A percentile compares a stretch with the other conserved stretches of the same genome.
phyloP scores from a whole-genome alignment of 1,284 basidiomycete species.

The Trametes sp. region DNA sequence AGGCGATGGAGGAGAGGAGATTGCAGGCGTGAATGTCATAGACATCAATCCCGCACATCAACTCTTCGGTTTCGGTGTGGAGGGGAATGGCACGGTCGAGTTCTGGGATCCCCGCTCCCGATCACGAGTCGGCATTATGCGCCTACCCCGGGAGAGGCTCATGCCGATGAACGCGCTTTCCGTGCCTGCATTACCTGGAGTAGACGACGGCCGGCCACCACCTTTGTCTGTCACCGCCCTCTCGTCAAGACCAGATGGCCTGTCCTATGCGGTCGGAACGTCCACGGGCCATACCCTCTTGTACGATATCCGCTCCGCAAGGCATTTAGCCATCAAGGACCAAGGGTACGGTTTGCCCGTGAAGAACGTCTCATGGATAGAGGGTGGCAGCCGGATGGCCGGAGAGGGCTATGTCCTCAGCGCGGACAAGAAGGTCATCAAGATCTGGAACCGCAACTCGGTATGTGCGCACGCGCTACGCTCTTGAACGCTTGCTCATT shows the following conservation, averaged over 20 bases:
- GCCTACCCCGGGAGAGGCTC: slow-evolving; percentile 73
- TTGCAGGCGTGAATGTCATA: slow-evolving; percentile 88
- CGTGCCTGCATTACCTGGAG: slow-evolving; percentile 49
- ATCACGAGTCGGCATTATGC: slow-evolving; percentile 78
- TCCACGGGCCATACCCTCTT: slow-evolving; percentile 94
- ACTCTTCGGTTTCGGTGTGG: slow-evolving; percentile 88
- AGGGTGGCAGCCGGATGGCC: slow-evolving; percentile 83
- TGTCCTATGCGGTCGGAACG: slow-evolving; percentile 94
- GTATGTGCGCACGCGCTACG: slow-evolving; percentile 54
- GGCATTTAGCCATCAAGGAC: slow-evolving; percentile 91
- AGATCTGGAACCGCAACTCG: slow-evolving; percentile 90
- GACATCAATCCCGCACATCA: slow-evolving; percentile 97
- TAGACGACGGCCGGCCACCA: slow-evolving; percentile 48
- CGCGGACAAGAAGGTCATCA: slow-evolving; percentile 94
- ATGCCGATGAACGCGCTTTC: slow-evolving; percentile 52
- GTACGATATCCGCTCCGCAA: slow-evolving; percentile 91
- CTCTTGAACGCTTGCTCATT: slow-evolving; percentile 11
- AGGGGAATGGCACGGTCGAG: slow-evolving; percentile 86
- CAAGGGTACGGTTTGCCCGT: slow-evolving; percentile 97
- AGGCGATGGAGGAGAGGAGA: slow-evolving; percentile 59
- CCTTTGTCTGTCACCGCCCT: slow-evolving; percentile 84
- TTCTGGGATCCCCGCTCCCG: slow-evolving; percentile 96
- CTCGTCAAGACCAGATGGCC: slow-evolving; percentile 84
- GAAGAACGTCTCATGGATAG: slow-evolving; percentile 89
- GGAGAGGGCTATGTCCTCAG: slow-evolving; percentile 89